Percentiles rank a stretch among this genome's conserved stretches.
These are phyloP conservation scores for Nemania diffusa DNA, from an alignment of 2,329 filamentous ascomycete species.

Conservation along the genomic window DNA sequence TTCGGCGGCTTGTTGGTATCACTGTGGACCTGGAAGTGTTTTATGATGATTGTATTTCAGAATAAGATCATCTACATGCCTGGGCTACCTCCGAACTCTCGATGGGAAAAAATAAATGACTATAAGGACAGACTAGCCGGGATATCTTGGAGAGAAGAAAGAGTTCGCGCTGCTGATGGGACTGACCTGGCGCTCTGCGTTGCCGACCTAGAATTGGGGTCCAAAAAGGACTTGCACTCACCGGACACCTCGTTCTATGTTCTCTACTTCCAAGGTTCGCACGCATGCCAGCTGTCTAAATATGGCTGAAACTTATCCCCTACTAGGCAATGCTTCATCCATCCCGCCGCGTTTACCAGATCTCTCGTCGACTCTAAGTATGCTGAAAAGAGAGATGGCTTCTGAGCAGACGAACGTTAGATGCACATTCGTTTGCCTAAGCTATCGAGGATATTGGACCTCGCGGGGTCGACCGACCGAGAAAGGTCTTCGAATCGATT, in stretches of 20 bases:
- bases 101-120: slow-evolving; percentile 72
- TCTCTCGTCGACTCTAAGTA: slow-evolving; percentile 62
- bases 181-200: slow-evolving; percentile 64
- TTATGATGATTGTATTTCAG: slow-evolving; percentile 81
- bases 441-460: slow-evolving; percentile 81
- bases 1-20: slow-evolving; percentile 73
- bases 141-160: slow-evolving; percentile 74
- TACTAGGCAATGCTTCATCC: slow-evolving; percentile 67
- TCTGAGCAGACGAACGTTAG: slow-evolving; percentile 44
- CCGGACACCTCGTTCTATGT: slow-evolving; percentile 59
- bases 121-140: slow-evolving; percentile 69
- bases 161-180: slow-evolving; percentile 70
- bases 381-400: slow-evolving; percentile 54
- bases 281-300: slow-evolving; percentile 39
- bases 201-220: slow-evolving; percentile 45
- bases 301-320: slow-evolving; percentile 38
- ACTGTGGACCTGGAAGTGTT: slow-evolving; percentile 74
- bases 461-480: slow-evolving; percentile 78
- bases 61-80: slow-evolving; percentile 87
- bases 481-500: slow-evolving; percentile 74
- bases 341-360: slow-evolving; percentile 67
- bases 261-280: slow-evolving; percentile 65
- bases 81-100: slow-evolving; percentile 75
- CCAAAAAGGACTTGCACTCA: slow-evolving; percentile 22
- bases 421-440: slow-evolving; percentile 65